phyloP scores from a whole-genome alignment of 768 basidiomycete genomes.

The Tricholoma bakamatsutake region DNA sequence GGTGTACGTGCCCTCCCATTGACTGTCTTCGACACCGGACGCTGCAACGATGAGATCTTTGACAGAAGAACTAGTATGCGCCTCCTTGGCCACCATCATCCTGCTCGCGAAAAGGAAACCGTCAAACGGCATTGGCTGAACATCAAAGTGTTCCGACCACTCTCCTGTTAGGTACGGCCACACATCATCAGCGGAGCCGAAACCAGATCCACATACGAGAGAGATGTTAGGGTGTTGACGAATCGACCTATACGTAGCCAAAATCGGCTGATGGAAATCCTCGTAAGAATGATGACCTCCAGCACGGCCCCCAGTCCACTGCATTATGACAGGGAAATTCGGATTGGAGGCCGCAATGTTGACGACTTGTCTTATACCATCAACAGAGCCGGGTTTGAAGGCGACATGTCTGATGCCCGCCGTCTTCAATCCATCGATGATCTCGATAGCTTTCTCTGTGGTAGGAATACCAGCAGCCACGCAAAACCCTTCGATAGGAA shows the following conservation, averaged over 20 bases:
- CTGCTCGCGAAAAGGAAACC: constrained; percentile 95
- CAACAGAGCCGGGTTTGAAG: constrained; percentile 98
- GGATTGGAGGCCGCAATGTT: constrained; percentile 93
- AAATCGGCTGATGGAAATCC: constrained; percentile 95
- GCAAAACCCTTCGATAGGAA: constrained; percentile 98
- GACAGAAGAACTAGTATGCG: constrained; percentile 89
- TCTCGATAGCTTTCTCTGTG: constrained; percentile 95
- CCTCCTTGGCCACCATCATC: constrained; percentile 99
- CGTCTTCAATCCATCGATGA: constrained; percentile 74
- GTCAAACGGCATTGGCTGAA: constrained; percentile 97
- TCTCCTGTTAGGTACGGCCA: constrained; percentile 98
- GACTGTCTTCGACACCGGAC: constrained; percentile 80
- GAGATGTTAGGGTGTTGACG: constrained; percentile 85
- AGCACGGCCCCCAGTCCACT: constrained; percentile 99
- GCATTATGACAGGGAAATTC: constrained; percentile 94
- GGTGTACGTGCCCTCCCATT: constrained; percentile 93
- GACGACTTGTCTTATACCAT: constrained; percentile 95
- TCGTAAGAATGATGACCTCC: constrained; percentile 99
- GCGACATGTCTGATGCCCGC: constrained; percentile 95
- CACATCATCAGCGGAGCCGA: constrained; percentile 90
- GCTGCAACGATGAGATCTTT: constrained; percentile 97
- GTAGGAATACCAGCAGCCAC: constrained; percentile 96
- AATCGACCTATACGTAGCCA: constrained; percentile 86
- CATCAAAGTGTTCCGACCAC: constrained; percentile 81
- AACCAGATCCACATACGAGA: constrained; percentile 92